Base-by-base conservation (phyloP, 352 stramenopile genomes). In the Phytophthora pluvialis region DNA sequence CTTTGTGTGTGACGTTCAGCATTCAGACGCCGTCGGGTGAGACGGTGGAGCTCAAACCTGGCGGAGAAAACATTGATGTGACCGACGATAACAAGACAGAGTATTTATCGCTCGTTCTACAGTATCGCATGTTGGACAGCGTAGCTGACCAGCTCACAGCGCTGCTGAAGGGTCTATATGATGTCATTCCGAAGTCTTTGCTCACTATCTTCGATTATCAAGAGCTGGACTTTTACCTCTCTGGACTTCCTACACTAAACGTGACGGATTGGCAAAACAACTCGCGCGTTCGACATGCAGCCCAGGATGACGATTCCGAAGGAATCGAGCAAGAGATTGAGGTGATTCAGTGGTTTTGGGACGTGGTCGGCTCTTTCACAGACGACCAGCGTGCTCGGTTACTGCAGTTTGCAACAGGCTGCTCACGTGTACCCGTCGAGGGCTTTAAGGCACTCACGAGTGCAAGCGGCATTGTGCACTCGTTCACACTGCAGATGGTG, bases 391-490 rank as follows among this genome's bases (percentile, higher is more conserved):
- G 97, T 31, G 97, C 97, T 36, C 81, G 95, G 12, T 90, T 99
- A 66, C 77, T 99, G 18, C 97, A 99, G 69, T 99, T 99, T 78
- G 91, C 98, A 5, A 99, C 97, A 0, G 97, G 97, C 1, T 98
- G 93, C 15, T 97, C 89, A 7, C 98, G 98, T 54, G 96, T 99
- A 4, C 84, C 86, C 15, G 86, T 96, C 5, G 84, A 95, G 52
- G 83, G 84, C 0, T 96, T 96, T 61, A 84, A 80, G 55, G 83
- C 80, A 1, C 77, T 96, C 15, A 94, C 77, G 15, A 94, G 87
- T 53, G 83, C 82, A 4, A 93, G 87, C 39, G 88, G 88, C 6
- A 90, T 92, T 51, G 84, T 93, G 21, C 83, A 94, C 55, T 68
- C 64, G 10, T 96, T 96, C 54, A 93, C 83, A 31, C 60, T 96